Conservation (phyloP, 495 filamentous ascomycete species). For the Penicillium chermesinum region DNA sequence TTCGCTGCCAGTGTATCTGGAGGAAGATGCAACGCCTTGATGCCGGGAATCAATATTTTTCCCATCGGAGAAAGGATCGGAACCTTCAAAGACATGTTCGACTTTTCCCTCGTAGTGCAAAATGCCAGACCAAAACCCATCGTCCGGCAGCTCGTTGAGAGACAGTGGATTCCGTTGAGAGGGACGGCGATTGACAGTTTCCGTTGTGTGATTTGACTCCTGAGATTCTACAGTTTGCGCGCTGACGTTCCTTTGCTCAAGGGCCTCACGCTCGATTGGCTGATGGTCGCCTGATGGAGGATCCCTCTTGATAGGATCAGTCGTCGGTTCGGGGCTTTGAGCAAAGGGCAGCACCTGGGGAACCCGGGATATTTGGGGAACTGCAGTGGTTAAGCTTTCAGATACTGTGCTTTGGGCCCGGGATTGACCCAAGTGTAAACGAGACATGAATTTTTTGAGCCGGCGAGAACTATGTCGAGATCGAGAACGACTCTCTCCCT, state of each 20-base stretch:
- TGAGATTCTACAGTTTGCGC: slow-evolving; percentile 24
- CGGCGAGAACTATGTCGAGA: slow-evolving; percentile 1
- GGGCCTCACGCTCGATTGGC: background rate
- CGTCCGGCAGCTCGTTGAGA: slow-evolving; percentile 11
- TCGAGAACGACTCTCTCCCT: background rate
- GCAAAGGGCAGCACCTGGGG: background rate
- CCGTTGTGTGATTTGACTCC: slow-evolving; percentile 24
- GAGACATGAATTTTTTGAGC: slow-evolving; percentile 10
- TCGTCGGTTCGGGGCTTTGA: background rate
- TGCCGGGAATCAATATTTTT: slow-evolving; percentile 5
- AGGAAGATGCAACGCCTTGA: background rate
- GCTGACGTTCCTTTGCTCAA: slow-evolving; percentile 24
- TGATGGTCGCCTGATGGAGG: background rate
- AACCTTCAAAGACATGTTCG: slow-evolving; percentile 7
- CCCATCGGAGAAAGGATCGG: slow-evolving; percentile 24
- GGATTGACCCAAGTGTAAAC: slow-evolving; percentile 9
- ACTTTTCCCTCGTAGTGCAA: slow-evolving; percentile 10
- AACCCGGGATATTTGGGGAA: too few relatives aligned
- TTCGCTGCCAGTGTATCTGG: slow-evolving; percentile 7
- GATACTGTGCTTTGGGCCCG: slow-evolving; percentile 6
- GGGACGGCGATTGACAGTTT: slow-evolving; percentile 28
- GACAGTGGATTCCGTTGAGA: slow-evolving; percentile 21
- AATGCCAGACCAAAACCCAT: slow-evolving; percentile 7
- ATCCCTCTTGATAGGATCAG: slow-evolving; percentile 3
- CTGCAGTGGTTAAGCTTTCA: too few relatives aligned